Percentiles rank a stretch among this genome's conserved stretches.
Conservation (phyloP, 176 grass and related monocot genomes). For the Bolboschoenus planiculmis region DNA sequence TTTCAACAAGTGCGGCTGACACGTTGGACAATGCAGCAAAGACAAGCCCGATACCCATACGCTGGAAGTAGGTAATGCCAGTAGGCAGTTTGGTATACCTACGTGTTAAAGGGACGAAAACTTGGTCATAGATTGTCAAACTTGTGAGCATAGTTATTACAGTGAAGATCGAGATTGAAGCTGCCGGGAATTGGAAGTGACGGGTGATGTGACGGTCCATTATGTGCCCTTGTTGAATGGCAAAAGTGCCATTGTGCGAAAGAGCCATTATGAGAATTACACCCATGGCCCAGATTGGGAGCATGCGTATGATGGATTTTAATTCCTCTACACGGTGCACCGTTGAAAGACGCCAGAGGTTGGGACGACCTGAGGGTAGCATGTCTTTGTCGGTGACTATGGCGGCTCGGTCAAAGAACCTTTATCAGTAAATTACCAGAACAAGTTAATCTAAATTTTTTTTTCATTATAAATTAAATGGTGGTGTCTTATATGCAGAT, state of each 20-base stretch:
- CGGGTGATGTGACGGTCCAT: conserved; percentile 59
- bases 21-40: conserved; percentile 44
- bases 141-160: conserved; percentile 42
- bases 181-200: conserved; percentile 61
- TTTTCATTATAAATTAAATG: background rate
- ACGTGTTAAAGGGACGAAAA: conserved; percentile 42
- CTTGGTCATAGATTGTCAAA: conserved; percentile 63
- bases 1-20: conserved; percentile 55
- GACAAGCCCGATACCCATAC: conserved; percentile 69
- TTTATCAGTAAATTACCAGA: conserved; percentile 11
- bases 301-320: conserved; percentile 67
- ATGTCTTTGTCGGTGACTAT: conserved; percentile 30
- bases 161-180: conserved; percentile 62
- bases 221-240: conserved; percentile 64
- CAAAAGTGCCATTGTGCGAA: conserved; percentile 69
- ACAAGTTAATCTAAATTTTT: background rate
- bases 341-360: conserved; percentile 53
- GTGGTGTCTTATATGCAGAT: background rate
- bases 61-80: conserved; percentile 74
- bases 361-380: conserved; percentile 29
- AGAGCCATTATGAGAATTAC: conserved; percentile 41
- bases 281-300: conserved; percentile 57
- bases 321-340: conserved; percentile 86
- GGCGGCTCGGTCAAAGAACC: conserved; percentile 64
- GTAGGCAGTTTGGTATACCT: conserved; percentile 31